Evolutionary conservation across 495 filamentous ascomycete species (phyloP).

Genomic region (Penicillium steckii): DNA sequence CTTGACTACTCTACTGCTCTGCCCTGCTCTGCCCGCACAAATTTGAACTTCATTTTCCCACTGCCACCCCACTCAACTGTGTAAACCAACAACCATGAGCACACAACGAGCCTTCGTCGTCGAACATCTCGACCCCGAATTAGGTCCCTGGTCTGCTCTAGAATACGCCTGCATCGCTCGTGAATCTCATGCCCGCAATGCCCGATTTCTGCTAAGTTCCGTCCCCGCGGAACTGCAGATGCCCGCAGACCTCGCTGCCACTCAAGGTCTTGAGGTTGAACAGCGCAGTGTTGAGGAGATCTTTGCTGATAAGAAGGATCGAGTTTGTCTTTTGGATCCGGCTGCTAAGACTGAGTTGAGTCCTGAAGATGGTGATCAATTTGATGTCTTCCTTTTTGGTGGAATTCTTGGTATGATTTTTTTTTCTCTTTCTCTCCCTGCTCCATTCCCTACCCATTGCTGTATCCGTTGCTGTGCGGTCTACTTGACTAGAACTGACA

Average conservation of each 20-base stretch:
- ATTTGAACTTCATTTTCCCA: no score
- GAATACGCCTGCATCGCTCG: slow-evolving; percentile 85
- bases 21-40: no score
- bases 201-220: slow-evolving; percentile 81
- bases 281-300: slow-evolving; percentile 73
- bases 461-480: no score
- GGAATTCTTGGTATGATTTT: slow-evolving; percentile 80
- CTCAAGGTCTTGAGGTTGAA: slow-evolving; percentile 64
- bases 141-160: slow-evolving; percentile 89
- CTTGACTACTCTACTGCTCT: no score
- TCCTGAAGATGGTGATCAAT: slow-evolving; percentile 76
- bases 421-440: no score
- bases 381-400: slow-evolving; percentile 93
- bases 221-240: slow-evolving; percentile 67
- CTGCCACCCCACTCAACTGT: no score
- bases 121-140: slow-evolving; percentile 89
- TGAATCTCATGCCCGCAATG: slow-evolving; percentile 68
- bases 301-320: slow-evolving; percentile 61
- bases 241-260: slow-evolving; percentile 57
- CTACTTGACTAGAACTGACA: no score
- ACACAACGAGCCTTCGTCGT: slow-evolving; percentile 68
- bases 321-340: slow-evolving; percentile 89
- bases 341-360: slow-evolving; percentile 73
- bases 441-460: no score
- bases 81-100: slow-evolving; percentile 26